Evolutionary conservation across 2,329 filamentous ascomycete genomes (phyloP), one percentile per base, ranked within the genome.

Genomic region (Pyrenochaeta sp.): DNA sequence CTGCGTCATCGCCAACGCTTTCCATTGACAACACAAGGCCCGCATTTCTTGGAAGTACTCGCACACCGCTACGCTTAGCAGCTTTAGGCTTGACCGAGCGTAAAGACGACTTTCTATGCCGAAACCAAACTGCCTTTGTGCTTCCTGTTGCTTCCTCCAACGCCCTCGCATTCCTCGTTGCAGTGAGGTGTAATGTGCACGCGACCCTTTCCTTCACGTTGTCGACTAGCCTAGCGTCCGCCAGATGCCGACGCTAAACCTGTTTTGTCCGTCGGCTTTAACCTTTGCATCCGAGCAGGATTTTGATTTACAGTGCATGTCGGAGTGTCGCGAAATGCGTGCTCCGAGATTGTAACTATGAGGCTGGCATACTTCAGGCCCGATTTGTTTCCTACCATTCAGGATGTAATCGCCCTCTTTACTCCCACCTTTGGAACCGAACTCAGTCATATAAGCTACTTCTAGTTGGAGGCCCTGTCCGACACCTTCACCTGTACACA

Each of bases 1-100:
- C 36, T 50, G 46, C 53, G 56, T 59, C 56, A 59, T 48, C 17
- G 21, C 30, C 30, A 17, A 27, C 9, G n/a, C 9, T 27, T 9
- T 27, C 9, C 23, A 9, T 9, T 27, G 9, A 27, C 23, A 27
- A 27, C 23, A 27, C 9, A 27, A 27, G 9, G 9, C 23, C 23
- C 23, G n/a, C 9, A 9, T 27, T 4, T 27, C 23, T 27, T 27
- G 23, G 9, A 27, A 5, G 4, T 9, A 27, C 23, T 27, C 4
- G 4, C 9, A 9, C 23, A 27, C 23, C 23, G 23, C 23, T 9
- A 27, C 9, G 23, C 23, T 27, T 27, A 9, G 23, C 4, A 27
- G 23, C 23, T 27, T 9, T 27, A 27, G 9, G 4, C 23, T 27
- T 27, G 17, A 2, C 12, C 17, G 9, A 6, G 36, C 20, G 18